Conservation (phyloP, 2,329 filamentous ascomycete genomes). For the Fusarium phyllophilum region DNA sequence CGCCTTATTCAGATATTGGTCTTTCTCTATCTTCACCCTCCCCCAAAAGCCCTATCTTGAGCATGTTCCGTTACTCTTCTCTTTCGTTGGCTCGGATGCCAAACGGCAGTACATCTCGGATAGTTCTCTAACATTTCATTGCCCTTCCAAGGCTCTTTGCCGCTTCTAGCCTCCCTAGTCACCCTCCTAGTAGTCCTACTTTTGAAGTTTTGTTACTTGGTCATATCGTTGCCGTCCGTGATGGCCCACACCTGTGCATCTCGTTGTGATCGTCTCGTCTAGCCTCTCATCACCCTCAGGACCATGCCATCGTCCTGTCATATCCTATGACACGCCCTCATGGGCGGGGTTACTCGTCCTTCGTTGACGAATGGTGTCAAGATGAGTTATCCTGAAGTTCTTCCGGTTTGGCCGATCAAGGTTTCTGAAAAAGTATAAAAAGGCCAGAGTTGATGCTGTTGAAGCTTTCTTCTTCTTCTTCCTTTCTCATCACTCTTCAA, state of each 20-base stretch:
- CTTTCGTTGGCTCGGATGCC: constrained; percentile 41
- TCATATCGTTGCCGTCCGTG: constrained; percentile 42
- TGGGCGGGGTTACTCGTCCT: constrained; percentile 55
- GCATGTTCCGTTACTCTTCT: constrained; percentile 30
- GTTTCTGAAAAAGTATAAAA: constrained; percentile 71
- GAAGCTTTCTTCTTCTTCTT: constrained; percentile 60
- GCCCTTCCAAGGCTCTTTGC: constrained; percentile 32
- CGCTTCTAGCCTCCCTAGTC: constrained; percentile 46
- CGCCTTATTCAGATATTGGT: constrained; percentile 23
- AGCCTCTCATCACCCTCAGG: constrained; percentile 43
- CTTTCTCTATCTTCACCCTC: constrained; percentile 44
- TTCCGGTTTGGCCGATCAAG: constrained; percentile 50
- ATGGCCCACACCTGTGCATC: constrained; percentile 50
- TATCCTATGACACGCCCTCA: constrained; percentile 42
- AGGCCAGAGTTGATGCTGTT: constrained; percentile 60
- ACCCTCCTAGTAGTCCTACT: constrained; percentile 45
- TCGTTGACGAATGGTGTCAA: constrained; percentile 56
- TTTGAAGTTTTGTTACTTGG: constrained; percentile 32
- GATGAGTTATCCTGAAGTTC: constrained; percentile 55
- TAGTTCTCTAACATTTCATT: constrained; percentile 32
- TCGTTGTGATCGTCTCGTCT: constrained; percentile 49
- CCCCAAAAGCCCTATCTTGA: constrained; percentile 36
- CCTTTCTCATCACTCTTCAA: constrained; percentile 56
- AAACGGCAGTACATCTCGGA: constrained; percentile 28
- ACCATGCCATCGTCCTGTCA: constrained; percentile 50